Evolutionary conservation across 306 rosid genomes (phyloP), one percentile per base, ranked within the genome.

Genomic region (Bauhinia variegata): DNA sequence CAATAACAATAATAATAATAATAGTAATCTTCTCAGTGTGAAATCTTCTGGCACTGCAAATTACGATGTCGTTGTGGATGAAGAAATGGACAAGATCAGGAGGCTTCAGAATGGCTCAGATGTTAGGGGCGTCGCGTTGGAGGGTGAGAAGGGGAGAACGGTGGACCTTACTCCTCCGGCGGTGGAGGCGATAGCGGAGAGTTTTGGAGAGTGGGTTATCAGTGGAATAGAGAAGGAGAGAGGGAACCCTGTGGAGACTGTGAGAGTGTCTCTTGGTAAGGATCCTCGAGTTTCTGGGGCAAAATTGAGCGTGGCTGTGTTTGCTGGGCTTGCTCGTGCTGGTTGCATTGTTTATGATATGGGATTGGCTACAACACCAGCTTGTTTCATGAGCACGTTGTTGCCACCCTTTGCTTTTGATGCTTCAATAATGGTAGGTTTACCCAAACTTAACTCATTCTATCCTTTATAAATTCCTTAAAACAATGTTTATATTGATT

Each of bases 321-420:
- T 86, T 71, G 76, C 89, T 0, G 93, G 98, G 12, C 89, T 92
- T 62, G 65, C 75, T 50, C 87, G 88, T 2, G 92, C 89, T 3
- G 91, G 98, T 63, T 89, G 98, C 80, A 68, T 68, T 79, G 84
- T 43, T 13, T 86, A 81, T 66, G 96, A 86, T 33, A 82, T 92
- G 85, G 91, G 93, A 30, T 75, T 89, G 1, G 96, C 98, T 4
- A 89, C 98, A 7, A 92, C 98, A 4, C 98, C 96, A 5, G 96
- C 98, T 59, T 92, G 98, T 71, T 92, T 92, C 80, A 89, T 89
- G 98, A 92, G 96, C 68, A 92, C 98, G n/a, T 58, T 89, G 39
- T 78, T 92, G 83, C 77, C 88, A 38, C 88, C 91, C n/a, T 92
- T 86, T 79, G 11, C 73, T 41, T 92, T 77, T 16, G 89, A 92